A percentile compares a stretch with the other conserved stretches of the same genome.
These are phyloP conservation scores for Stramenopiles sp. DNA, from an alignment of 352 stramenopile species.

Conservation along the genomic window DNA sequence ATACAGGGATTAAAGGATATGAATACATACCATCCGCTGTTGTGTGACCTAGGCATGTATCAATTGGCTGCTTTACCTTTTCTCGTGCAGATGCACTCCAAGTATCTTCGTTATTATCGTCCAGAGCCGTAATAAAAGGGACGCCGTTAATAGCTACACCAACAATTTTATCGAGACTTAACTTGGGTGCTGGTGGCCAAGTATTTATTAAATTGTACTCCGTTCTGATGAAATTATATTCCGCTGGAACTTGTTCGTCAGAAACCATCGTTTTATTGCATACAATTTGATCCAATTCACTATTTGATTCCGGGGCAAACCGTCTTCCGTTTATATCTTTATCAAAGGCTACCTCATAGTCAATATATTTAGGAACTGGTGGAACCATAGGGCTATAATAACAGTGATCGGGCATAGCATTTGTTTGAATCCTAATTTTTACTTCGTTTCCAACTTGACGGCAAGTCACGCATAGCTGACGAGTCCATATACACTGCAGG, in stretches of 20 bases:
- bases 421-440: not conserved
- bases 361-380: not conserved
- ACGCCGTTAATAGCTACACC: not conserved
- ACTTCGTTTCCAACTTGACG: not conserved
- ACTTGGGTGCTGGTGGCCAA: not conserved
- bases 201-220: not conserved
- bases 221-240: not conserved
- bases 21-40: not conserved
- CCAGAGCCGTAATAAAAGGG: not conserved
- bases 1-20: not conserved
- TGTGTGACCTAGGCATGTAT: not conserved
- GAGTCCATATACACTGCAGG: not conserved
- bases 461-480: not conserved
- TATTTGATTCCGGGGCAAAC: not conserved
- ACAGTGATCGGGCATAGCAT: not conserved
- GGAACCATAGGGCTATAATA: not conserved
- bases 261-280: not conserved
- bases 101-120: not conserved
- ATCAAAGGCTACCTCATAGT: not conserved
- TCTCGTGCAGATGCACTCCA: not conserved
- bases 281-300: not conserved
- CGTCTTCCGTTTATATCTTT: not conserved
- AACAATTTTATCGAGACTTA: not conserved
- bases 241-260: not conserved
- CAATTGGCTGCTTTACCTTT: not conserved